Conservation (phyloP, 306 rosid species). For the Trifolium repens region DNA sequence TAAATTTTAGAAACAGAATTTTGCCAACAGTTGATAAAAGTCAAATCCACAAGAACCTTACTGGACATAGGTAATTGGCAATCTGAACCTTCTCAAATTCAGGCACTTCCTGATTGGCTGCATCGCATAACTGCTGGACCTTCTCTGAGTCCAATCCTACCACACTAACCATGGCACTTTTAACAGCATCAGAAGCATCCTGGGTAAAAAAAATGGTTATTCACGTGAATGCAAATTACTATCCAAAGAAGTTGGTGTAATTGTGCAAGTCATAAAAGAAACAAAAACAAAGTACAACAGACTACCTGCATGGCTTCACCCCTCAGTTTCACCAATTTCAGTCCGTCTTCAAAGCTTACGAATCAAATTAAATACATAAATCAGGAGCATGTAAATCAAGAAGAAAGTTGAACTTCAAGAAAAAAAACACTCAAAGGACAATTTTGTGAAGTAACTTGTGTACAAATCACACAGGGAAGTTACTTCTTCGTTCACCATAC, state of each 20-base stretch:
- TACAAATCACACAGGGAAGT: slow-evolving; percentile 14
- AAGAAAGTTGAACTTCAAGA: slow-evolving; percentile 34
- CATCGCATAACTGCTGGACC: slow-evolving; percentile 93
- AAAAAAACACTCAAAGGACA: slow-evolving; percentile 29
- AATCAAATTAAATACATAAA: slow-evolving; percentile 41
- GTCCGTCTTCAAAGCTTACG: slow-evolving; percentile 96
- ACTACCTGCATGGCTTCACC: slow-evolving; percentile 99
- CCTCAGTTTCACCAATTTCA: slow-evolving; percentile 90
- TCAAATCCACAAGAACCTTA: slow-evolving; percentile 53
- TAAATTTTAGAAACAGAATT: slow-evolving; percentile 25
- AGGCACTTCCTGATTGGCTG: slow-evolving; percentile 90
- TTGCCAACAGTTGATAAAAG: slow-evolving; percentile 35
- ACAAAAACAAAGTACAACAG: slow-evolving; percentile 33
- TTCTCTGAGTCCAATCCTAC: slow-evolving; percentile 91
- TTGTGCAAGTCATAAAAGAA: slow-evolving; percentile 20
- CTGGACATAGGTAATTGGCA: slow-evolving; percentile 92
- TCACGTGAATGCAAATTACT: slow-evolving; percentile 1
- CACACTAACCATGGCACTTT: slow-evolving; percentile 93
- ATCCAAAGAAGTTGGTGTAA: neutral
- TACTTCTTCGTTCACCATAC: slow-evolving; percentile 3
- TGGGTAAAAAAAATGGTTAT: slow-evolving; percentile 41
- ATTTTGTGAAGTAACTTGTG: slow-evolving; percentile 10
- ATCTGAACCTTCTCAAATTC: slow-evolving; percentile 85
- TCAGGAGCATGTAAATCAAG: slow-evolving; percentile 26
- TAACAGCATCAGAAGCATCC: slow-evolving; percentile 91